These are phyloP conservation scores for Rosa hybrid DNA, from an alignment of 331 rosid species.

Conservation along the genomic window DNA sequence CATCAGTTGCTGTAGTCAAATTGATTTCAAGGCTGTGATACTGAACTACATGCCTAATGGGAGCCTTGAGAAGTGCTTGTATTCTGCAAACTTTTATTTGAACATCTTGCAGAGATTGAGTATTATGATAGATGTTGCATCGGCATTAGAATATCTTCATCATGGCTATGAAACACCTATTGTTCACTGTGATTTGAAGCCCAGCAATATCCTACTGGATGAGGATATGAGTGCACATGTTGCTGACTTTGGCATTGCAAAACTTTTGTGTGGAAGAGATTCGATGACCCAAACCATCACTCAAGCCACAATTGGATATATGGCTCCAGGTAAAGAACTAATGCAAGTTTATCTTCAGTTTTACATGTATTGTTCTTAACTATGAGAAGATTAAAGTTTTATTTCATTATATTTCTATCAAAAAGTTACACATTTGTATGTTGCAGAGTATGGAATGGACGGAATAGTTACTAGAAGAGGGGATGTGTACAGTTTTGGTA, in stretches of 20 bases:
- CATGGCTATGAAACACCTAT: slow-evolving; percentile 34
- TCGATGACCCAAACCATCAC: slow-evolving; percentile 14
- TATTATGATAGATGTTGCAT: slow-evolving; percentile 44
- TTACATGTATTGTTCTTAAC: too few relatives aligned
- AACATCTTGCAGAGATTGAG: slow-evolving; percentile 31
- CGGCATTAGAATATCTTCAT: slow-evolving; percentile 50
- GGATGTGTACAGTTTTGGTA: too few relatives aligned
- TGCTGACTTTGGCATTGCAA: slow-evolving; percentile 51
- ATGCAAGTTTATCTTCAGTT: background rate
- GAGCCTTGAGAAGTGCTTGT: slow-evolving; percentile 43
- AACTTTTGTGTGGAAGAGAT: slow-evolving; percentile 36
- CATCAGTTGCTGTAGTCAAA: slow-evolving; percentile 29
- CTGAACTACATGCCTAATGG: slow-evolving; percentile 44
- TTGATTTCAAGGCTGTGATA: slow-evolving; percentile 46
- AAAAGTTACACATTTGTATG: background rate
- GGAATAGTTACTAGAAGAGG: background rate
- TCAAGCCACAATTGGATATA: slow-evolving; percentile 50
- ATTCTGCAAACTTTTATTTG: slow-evolving; percentile 20
- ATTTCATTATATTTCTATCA: too few relatives aligned
- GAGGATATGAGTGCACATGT: slow-evolving; percentile 47
- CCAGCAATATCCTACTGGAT: slow-evolving; percentile 45
- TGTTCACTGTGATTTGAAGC: slow-evolving; percentile 57
- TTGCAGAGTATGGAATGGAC: background rate
- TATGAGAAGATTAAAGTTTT: too few relatives aligned
- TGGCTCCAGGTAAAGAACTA: slow-evolving; percentile 42